A percentile compares a stretch with the other conserved stretches of the same genome.
Conservation (phyloP, 192 early-diverging fungal species). For the Helicostylum pulchrum region DNA sequence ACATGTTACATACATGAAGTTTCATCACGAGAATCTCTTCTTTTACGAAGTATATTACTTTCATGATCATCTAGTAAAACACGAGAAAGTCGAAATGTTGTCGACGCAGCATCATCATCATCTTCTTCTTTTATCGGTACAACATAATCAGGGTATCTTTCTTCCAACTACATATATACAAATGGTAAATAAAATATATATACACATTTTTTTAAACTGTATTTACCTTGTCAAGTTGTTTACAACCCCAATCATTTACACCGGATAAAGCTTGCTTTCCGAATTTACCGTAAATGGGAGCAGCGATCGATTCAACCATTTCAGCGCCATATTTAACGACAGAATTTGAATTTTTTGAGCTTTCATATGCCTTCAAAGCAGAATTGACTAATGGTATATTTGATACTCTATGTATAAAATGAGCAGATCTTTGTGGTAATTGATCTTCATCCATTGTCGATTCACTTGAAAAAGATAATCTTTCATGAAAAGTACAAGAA, state of each 20-base stretch:
- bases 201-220: neutral
- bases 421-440: neutral
- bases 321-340: conserved; percentile 69
- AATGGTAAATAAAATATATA: neutral
- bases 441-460: conserved; percentile 8
- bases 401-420: conserved; percentile 75
- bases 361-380: conserved; percentile 71
- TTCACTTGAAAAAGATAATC: conserved; percentile 22
- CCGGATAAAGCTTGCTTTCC: conserved; percentile 26
- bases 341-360: conserved; percentile 60
- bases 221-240: conserved; percentile 11
- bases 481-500: neutral
- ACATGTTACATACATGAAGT: conserved; percentile 3
- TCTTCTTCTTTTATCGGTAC: conserved; percentile 27
- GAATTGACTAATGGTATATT: conserved; percentile 76
- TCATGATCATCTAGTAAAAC: conserved; percentile 31
- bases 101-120: conserved; percentile 20
- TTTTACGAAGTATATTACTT: neutral
- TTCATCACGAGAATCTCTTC: conserved; percentile 28
- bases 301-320: conserved; percentile 75
- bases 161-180: conserved; percentile 15
- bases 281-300: conserved; percentile 71
- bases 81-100: conserved; percentile 36
- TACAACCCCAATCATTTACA: conserved; percentile 14
- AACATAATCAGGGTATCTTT: conserved; percentile 34